Evolutionary conservation across 257 asterid genomes (phyloP).

Genomic region (Eucommia ulmoides): DNA sequence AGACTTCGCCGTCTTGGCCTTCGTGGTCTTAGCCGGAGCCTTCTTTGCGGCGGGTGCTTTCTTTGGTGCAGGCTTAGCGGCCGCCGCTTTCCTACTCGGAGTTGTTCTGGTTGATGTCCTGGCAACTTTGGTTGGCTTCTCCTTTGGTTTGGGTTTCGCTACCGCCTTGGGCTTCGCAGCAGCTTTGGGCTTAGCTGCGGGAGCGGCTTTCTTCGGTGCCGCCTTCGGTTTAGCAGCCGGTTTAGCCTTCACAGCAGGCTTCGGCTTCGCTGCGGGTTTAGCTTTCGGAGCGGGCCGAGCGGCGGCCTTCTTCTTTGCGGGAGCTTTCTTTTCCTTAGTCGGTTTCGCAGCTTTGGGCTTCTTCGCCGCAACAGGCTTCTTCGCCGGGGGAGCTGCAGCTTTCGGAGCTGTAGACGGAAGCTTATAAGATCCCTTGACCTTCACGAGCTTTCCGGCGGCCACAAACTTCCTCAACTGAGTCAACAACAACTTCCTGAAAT

Average conservation of each 20-base stretch:
- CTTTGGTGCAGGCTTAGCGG: slow-evolving; percentile 7
- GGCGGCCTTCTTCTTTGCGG: background rate
- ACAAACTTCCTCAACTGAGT: slow-evolving; percentile 45
- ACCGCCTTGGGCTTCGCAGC: background rate
- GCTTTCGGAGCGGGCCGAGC: background rate
- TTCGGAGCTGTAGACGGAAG: slow-evolving; percentile 18
- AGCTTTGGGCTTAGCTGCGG: background rate
- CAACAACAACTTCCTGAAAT: slow-evolving; percentile 40
- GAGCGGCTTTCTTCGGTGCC: no score
- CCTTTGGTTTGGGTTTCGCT: background rate
- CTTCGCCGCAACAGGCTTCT: slow-evolving; percentile 14
- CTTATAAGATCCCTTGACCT: slow-evolving; percentile 43
- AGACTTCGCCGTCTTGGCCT: slow-evolving; percentile 3
- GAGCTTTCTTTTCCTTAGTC: slow-evolving; percentile 13
- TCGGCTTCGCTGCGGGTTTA: background rate
- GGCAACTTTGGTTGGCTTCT: background rate
- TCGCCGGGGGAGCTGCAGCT: slow-evolving; percentile 18
- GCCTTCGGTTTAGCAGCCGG: background rate
- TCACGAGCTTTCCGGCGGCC: slow-evolving; percentile 33
- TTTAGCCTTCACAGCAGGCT: background rate
- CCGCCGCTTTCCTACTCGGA: slow-evolving; percentile 6
- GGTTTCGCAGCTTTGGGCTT: slow-evolving; percentile 19
- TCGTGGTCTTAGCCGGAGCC: background rate
- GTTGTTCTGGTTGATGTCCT: slow-evolving; percentile 10
- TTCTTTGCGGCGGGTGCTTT: slow-evolving; percentile 7